phyloP scores from a whole-genome alignment of 2,329 filamentous ascomycete genomes.

The Elsinoe arachidis region DNA sequence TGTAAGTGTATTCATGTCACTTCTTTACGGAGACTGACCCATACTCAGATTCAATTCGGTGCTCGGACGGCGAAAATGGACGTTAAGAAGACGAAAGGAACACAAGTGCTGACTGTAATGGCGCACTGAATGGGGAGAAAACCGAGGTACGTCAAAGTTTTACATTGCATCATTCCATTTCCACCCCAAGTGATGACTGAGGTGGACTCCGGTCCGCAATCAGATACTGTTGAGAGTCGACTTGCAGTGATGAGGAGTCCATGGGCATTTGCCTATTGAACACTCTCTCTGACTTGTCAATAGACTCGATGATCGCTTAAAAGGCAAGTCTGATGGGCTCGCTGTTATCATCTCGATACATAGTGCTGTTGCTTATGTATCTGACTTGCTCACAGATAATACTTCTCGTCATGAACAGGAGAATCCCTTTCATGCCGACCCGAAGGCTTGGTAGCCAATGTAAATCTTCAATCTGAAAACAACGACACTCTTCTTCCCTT shows the following conservation, averaged over 20 bases:
- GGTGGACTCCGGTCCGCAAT: neutral
- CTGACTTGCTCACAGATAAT: no score
- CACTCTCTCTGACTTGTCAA: neutral
- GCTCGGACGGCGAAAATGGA: constrained; percentile 42
- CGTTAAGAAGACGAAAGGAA: constrained; percentile 40
- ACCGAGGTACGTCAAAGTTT: neutral
- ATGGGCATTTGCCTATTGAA: neutral
- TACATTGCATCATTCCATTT: neutral
- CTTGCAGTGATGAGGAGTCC: neutral
- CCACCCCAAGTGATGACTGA: neutral
- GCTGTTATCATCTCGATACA: neutral
- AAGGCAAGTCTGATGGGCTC: constrained; percentile 11
- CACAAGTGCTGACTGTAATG: constrained; percentile 31
- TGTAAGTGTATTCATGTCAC: constrained; percentile 40
- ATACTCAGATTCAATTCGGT: constrained; percentile 35
- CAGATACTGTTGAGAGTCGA: constrained; percentile 10
- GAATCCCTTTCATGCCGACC: no score
- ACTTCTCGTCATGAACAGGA: no score
- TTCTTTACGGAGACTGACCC: constrained; percentile 13
- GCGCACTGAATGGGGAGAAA: neutral
- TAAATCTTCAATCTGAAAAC: no score
- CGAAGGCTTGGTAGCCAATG: no score
- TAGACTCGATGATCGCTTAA: constrained; percentile 5
- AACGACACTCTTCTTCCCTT: no score
- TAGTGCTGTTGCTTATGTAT: no score